Evolutionary conservation across 345 rosid genomes (phyloP).

Genomic region (Aquilaria malaccensis): DNA sequence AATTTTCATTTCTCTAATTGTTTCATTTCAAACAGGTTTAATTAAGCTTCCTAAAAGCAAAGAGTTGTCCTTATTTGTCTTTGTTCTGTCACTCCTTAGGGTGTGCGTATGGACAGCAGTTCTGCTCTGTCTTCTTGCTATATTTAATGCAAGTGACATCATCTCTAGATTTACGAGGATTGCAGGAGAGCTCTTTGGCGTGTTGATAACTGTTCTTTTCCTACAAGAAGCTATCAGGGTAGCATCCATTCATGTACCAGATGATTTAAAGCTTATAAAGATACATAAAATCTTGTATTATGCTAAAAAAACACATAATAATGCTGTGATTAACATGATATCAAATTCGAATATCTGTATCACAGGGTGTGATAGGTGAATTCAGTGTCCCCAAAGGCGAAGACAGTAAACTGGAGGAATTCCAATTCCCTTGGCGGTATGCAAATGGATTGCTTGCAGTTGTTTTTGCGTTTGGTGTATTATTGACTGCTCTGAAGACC

Average conservation of each 20-base stretch:
- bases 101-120: slow-evolving; percentile 75
- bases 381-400: slow-evolving; percentile 38
- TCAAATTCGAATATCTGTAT: slow-evolving; percentile 2
- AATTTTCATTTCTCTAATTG: background rate
- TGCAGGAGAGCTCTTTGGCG: slow-evolving; percentile 75
- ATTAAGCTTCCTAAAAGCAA: background rate
- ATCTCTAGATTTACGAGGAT: slow-evolving; percentile 63
- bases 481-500: slow-evolving; percentile 49
- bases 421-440: slow-evolving; percentile 50
- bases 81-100: slow-evolving; percentile 26
- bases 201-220: slow-evolving; percentile 71
- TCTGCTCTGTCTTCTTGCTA: slow-evolving; percentile 55
- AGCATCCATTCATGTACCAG: slow-evolving; percentile 1
- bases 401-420: slow-evolving; percentile 29
- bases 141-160: slow-evolving; percentile 54
- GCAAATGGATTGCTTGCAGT: slow-evolving; percentile 66
- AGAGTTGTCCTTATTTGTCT: background rate
- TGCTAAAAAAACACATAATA: background rate
- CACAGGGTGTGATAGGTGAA: slow-evolving; percentile 62
- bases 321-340: slow-evolving; percentile 1
- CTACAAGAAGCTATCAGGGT: slow-evolving; percentile 83
- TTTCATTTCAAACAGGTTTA: background rate
- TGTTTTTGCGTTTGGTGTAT: slow-evolving; percentile 57
- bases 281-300: background rate
- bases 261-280: background rate